Conservation (phyloP, 2,329 filamentous ascomycete genomes). For the Onygena corvina region DNA sequence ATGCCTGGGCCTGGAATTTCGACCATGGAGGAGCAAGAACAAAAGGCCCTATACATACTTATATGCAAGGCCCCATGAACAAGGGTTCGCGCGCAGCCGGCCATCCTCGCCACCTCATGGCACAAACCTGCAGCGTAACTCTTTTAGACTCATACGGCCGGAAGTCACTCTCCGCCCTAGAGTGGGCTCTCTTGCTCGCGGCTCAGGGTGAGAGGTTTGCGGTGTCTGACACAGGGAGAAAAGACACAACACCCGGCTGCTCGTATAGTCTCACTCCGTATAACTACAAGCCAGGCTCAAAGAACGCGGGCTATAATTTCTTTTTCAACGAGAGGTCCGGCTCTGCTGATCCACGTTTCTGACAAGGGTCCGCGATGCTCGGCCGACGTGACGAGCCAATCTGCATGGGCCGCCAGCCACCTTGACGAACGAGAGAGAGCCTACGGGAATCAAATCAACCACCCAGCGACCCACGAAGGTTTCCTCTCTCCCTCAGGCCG, state of each 20-base stretch:
- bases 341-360: slow-evolving; percentile 4
- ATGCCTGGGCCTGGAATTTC: no score
- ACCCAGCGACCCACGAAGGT: no score
- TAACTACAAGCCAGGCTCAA: no score
- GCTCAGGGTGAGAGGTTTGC: no score
- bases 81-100: no score
- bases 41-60: no score
- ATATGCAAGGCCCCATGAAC: no score
- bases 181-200: background rate
- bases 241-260: background rate
- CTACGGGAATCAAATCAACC: no score
- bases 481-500: no score
- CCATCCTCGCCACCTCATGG: background rate
- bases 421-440: background rate
- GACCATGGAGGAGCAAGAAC: no score
- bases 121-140: background rate
- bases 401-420: background rate
- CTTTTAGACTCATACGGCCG: background rate
- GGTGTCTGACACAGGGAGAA: no score
- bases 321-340: background rate
- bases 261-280: no score
- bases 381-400: background rate
- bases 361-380: slow-evolving; percentile 1
- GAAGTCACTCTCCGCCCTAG: background rate
- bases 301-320: background rate